Evolutionary conservation across 768 basidiomycete species (phyloP).

Genomic region (Fomitopsis serialis): DNA sequence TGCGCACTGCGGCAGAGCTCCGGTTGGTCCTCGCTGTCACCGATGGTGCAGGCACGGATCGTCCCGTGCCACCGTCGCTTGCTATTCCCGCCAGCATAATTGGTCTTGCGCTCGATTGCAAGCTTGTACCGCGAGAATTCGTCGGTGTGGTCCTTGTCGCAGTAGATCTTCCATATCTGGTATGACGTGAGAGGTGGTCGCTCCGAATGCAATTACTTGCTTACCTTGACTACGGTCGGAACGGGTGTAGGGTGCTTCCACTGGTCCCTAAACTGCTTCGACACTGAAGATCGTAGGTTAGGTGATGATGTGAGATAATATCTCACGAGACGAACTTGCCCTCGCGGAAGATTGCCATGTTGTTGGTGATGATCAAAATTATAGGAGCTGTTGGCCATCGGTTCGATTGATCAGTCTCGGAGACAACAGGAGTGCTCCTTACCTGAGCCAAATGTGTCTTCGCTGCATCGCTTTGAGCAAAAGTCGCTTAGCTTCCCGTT

Average conservation of each 20-base stretch:
- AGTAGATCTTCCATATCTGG: slow-evolving; percentile 21
- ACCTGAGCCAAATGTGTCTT: slow-evolving; percentile 9
- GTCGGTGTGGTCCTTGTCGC: slow-evolving; percentile 5
- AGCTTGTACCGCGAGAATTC: slow-evolving; percentile 19
- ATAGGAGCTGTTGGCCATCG: background rate
- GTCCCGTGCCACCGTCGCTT: background rate
- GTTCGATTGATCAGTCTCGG: background rate
- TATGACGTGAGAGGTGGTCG: background rate
- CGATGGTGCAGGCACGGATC: background rate
- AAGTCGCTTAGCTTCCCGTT: slow-evolving; percentile 18
- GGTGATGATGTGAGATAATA: background rate
- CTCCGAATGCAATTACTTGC: background rate
- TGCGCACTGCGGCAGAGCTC: background rate
- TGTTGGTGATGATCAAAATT: slow-evolving; percentile 7
- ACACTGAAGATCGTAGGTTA: slow-evolving; percentile 6
- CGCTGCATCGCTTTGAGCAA: slow-evolving; percentile 17
- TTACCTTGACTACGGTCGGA: slow-evolving; percentile 12
- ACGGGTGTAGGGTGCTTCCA: slow-evolving; percentile 17
- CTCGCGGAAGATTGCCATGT: slow-evolving; percentile 4
- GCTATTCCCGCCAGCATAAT: background rate
- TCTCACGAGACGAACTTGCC: slow-evolving; percentile 5
- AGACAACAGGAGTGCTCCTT: background rate
- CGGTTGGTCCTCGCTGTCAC: background rate
- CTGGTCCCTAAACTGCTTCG: slow-evolving; percentile 12
- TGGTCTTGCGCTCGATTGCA: slow-evolving; percentile 9